Conservation (phyloP, 192 early-diverging fungal genomes). For the Umbelopsis isabellina region DNA sequence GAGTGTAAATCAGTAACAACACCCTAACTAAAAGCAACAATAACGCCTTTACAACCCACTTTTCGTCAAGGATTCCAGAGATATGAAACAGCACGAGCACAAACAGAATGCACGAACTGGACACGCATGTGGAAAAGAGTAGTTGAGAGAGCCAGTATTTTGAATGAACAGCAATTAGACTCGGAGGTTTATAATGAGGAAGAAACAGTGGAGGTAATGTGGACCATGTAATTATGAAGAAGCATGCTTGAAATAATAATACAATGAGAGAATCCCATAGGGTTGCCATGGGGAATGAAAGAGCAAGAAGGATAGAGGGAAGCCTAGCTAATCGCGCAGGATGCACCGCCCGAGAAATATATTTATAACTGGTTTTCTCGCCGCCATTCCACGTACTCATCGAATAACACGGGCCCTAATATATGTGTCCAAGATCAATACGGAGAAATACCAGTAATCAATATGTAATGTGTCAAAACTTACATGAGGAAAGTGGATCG, state of each 20-base stretch:
- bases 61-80: constrained; percentile 64
- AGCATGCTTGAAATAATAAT: constrained; percentile 21
- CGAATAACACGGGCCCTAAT: constrained; percentile 33
- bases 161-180: background rate
- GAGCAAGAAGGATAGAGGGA: background rate
- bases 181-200: constrained; percentile 22
- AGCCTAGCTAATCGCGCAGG: background rate
- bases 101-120: constrained; percentile 77
- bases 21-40: background rate
- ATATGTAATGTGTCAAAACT: background rate
- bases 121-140: constrained; percentile 77
- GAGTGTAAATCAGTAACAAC: background rate
- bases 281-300: background rate
- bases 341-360: background rate
- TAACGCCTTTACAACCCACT: constrained; percentile 33
- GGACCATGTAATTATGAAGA: constrained; percentile 17
- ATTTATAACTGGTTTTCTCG: constrained; percentile 8
- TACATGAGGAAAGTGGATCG: constrained; percentile 38
- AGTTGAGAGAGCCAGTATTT: constrained; percentile 23
- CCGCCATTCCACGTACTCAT: constrained; percentile 37
- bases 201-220: constrained; percentile 9
- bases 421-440: background rate
- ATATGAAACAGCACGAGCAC: constrained; percentile 87
- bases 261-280: constrained; percentile 21
- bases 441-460: background rate